Evolutionary conservation across 164 flowering plant species (phyloP).

Genomic region (Vitis labrusca): DNA sequence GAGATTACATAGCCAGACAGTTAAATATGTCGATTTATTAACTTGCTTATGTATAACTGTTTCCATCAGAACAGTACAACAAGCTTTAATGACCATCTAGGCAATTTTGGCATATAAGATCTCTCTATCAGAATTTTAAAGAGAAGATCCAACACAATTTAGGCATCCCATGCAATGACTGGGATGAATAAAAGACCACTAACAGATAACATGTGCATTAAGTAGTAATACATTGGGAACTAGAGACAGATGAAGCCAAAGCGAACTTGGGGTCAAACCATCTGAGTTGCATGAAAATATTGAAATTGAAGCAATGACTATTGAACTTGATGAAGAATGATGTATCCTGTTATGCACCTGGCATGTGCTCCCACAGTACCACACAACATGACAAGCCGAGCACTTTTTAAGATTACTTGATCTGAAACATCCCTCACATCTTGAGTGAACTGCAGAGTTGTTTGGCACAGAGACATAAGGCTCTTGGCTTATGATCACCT

Average conservation of each 20-base stretch:
- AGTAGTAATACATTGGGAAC: not conserved
- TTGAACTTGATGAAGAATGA: not conserved
- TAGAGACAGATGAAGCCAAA: not conserved
- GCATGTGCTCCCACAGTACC: conserved; percentile 83
- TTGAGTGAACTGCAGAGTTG: conserved; percentile 37
- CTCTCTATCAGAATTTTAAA: no score
- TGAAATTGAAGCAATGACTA: not conserved
- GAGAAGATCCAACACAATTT: no score
- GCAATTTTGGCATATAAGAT: no score
- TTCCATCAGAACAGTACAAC: no score
- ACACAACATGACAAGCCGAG: conserved; percentile 76
- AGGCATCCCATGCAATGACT: no score
- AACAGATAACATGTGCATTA: no score
- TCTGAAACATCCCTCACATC: conserved; percentile 79
- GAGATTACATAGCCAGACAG: no score
- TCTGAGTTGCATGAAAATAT: not conserved
- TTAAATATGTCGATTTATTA: no score
- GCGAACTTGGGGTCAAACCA: not conserved
- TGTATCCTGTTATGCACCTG: conserved; percentile 52
- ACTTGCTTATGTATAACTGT: no score
- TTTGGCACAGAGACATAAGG: conserved; percentile 80
- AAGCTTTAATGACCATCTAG: no score
- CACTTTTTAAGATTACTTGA: conserved; percentile 66
- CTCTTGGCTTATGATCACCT: conserved; percentile 71
- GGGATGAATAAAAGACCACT: no score